Conservation (phyloP, 2,329 filamentous ascomycete species). For the Akanthomyces dipterigenus region DNA sequence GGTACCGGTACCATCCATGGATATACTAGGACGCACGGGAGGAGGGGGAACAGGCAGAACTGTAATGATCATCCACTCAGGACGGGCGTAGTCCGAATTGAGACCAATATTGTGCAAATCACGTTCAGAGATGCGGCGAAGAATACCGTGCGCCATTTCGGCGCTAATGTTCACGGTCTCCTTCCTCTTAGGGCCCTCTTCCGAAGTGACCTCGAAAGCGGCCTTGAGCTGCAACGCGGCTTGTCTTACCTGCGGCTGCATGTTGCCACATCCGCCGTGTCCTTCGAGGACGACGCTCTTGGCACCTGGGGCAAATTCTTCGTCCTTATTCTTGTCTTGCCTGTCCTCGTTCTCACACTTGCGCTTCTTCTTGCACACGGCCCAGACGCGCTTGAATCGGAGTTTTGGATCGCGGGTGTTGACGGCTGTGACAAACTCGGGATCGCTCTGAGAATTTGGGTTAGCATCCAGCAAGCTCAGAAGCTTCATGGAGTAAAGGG, state of each 20-base stretch:
- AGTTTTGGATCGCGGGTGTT: conserved; percentile 85
- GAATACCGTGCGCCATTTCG: conserved; percentile 76
- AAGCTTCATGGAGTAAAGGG: conserved; percentile 47
- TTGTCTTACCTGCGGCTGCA: conserved; percentile 81
- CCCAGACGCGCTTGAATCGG: conserved; percentile 89
- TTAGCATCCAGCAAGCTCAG: conserved; percentile 54
- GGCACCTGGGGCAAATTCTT: conserved; percentile 55
- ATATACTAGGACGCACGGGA: conserved; percentile 92
- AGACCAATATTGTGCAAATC: conserved; percentile 84
- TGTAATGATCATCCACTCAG: conserved; percentile 97
- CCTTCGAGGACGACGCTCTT: conserved; percentile 46
- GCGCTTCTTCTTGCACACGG: conserved; percentile 81
- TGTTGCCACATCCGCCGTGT: conserved; percentile 91
- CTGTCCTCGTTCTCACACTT: conserved; percentile 75
- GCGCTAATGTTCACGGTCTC: conserved; percentile 81
- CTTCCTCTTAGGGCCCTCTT: conserved; percentile 65
- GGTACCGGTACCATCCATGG: conserved; percentile 87
- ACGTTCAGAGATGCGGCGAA: conserved; percentile 74
- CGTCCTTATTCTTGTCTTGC: conserved; percentile 61
- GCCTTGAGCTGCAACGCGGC: conserved; percentile 77
- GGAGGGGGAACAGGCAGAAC: conserved; percentile 93
- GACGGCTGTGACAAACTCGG: conserved; percentile 75
- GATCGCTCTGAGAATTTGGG: conserved; percentile 63
- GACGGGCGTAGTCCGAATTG: conserved; percentile 89
- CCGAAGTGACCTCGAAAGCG: conserved; percentile 55